phyloP scores from a whole-genome alignment of 2,329 filamentous ascomycete species.

The Periglandula ipomoeae region DNA sequence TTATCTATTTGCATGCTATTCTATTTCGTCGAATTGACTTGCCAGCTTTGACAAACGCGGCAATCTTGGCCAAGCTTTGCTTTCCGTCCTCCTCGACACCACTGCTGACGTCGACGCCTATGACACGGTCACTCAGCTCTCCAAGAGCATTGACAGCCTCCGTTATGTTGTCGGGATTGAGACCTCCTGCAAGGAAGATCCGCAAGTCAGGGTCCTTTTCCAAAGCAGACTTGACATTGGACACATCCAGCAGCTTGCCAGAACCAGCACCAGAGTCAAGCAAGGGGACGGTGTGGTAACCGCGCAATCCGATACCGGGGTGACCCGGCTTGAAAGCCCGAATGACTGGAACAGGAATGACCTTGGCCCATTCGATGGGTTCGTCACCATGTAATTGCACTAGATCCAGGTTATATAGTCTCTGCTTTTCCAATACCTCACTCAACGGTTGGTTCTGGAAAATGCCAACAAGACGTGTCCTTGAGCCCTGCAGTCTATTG shows the following conservation, averaged over 20 bases:
- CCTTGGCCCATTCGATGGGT: conserved; percentile 78
- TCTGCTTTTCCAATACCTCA: conserved; percentile 72
- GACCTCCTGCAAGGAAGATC: conserved; percentile 75
- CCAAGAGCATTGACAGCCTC: conserved; percentile 56
- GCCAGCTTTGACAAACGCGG: conserved; percentile 66
- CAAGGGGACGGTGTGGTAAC: conserved; percentile 75
- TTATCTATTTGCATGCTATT: background rate
- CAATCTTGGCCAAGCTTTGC: conserved; percentile 75
- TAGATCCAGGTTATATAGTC: conserved; percentile 68
- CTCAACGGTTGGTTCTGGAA: conserved; percentile 85
- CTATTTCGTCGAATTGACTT: conserved; percentile 46
- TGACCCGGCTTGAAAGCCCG: conserved; percentile 73
- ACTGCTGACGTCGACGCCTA: conserved; percentile 88
- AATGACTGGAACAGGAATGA: conserved; percentile 90
- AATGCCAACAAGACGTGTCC: conserved; percentile 80
- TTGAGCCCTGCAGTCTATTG: conserved; percentile 38
- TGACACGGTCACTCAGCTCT: conserved; percentile 49
- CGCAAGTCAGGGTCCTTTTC: conserved; percentile 59
- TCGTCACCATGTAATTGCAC: conserved; percentile 92
- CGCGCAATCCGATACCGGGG: conserved; percentile 60
- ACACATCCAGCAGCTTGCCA: conserved; percentile 66
- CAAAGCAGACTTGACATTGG: conserved; percentile 58
- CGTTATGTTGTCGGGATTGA: conserved; percentile 71
- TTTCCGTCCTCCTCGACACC: conserved; percentile 79
- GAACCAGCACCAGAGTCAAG: conserved; percentile 83